Base-by-base conservation (phyloP, 345 rosid species). In the Clausena lansium region DNA sequence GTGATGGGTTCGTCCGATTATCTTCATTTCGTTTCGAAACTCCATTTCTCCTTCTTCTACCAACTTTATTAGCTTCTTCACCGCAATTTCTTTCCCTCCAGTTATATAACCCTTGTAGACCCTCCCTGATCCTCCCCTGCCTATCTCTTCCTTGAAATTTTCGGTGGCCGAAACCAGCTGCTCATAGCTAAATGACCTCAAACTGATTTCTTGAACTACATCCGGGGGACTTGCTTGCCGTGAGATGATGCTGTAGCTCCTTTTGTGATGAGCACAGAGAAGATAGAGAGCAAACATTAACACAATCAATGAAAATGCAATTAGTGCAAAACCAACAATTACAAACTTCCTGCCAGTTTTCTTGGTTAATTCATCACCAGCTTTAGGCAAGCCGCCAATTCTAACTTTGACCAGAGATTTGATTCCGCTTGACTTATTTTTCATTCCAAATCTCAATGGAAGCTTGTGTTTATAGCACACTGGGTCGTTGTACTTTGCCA, bases 101-200 rank as follows among this genome's bases (percentile, higher is more conserved):
- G 14, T 30, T 27, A 25, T 52, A 33, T 0, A 52, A 2, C 39
- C 84, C 75, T 50, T 67, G 47, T 73, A 67, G 25, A 73, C 72
- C 27, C 61, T 77, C 19, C 67, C 71, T 24, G 75, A 81, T 9
- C 67, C 75, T 15, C 67, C 76, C 24, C 61, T 67, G 13, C 81
- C 81, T 0, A 77, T 77, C 59, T 81, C 77, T 77, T 81, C 77
- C 68, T 36, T 50, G 74, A 81, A 81, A 27, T 66, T 71, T 32
- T 60, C 62, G 17, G 80, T 66, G 2, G 62, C 36, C 17, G 45
- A n/a, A 30, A 64, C 65, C 10, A 76, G 55, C 19, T 81, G 74
- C 30, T 41, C 22, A 38, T 32, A 71, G 8, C 27, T 76, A 35
- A 81, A 81, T 24, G 66, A 71, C 67, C 52, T 58, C 17, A 38